A percentile compares a stretch with the other conserved stretches of the same genome.
These are phyloP conservation scores for Microsporum audouinii DNA, from an alignment of 2,329 filamentous ascomycete genomes.

Conservation along the genomic window DNA sequence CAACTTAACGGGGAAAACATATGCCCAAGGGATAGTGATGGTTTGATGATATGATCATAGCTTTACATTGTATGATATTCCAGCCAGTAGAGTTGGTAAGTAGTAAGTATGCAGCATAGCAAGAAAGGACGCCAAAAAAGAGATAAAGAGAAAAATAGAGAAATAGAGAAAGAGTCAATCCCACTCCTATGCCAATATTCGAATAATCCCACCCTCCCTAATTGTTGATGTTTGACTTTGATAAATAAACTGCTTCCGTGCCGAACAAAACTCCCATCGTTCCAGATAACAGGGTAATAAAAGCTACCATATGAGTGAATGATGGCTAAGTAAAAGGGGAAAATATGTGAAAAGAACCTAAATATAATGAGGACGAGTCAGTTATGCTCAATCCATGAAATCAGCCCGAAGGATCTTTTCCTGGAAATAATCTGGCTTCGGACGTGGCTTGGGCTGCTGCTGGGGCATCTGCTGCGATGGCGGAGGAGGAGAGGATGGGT, in stretches of 20 bases:
- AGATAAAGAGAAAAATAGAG: background rate
- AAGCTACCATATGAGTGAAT: background rate
- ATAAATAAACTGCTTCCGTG: background rate
- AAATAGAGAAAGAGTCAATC: background rate
- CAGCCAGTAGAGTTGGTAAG: background rate
- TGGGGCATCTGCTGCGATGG: slow-evolving; percentile 10
- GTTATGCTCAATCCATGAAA: slow-evolving; percentile 66
- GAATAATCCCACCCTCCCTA: background rate
- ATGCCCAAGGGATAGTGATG: background rate
- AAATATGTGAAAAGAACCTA: background rate
- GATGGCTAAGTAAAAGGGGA: background rate
- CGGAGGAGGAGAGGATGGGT: background rate
- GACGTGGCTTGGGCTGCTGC: slow-evolving; percentile 40
- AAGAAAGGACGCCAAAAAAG: background rate
- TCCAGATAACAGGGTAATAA: background rate
- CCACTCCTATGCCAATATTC: background rate
- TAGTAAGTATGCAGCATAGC: background rate
- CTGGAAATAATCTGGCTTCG: slow-evolving; percentile 86
- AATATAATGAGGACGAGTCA: too few relatives aligned
- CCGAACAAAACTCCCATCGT: background rate
- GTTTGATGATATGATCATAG: background rate
- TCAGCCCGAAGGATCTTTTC: slow-evolving; percentile 96
- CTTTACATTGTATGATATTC: background rate
- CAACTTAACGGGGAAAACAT: background rate
- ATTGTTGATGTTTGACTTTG: background rate